Percentiles rank a stretch among this genome's conserved stretches.
Evolutionary conservation across 2,329 filamentous ascomycete species (phyloP).

Genomic region (Hypoxylon sp.): DNA sequence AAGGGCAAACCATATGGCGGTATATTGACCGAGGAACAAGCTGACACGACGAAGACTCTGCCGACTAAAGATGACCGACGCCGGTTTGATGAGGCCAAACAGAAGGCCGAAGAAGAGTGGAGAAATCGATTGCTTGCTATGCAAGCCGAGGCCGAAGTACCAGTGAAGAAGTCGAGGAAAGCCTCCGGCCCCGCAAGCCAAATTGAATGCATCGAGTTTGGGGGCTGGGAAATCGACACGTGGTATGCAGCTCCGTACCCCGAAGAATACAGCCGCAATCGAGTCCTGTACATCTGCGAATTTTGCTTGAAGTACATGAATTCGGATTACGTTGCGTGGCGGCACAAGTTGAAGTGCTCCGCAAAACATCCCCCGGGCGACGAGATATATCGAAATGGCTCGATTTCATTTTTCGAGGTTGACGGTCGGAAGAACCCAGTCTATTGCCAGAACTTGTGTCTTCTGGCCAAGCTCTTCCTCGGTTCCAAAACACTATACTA

Average conservation of each 20-base stretch:
- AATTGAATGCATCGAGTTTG: slow-evolving; percentile 99
- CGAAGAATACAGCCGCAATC: slow-evolving; percentile 97
- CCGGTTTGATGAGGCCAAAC: slow-evolving; percentile 89
- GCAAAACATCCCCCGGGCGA: slow-evolving; percentile 97
- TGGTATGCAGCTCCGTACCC: slow-evolving; percentile 99
- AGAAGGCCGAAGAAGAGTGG: slow-evolving; percentile 94
- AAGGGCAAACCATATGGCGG: slow-evolving; percentile 97
- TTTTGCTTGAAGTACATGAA: slow-evolving; percentile 99
- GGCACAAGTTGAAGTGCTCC: slow-evolving; percentile 96
- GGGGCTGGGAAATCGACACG: slow-evolving; percentile 97
- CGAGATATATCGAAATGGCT: slow-evolving; percentile 93
- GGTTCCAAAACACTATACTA: slow-evolving; percentile 99
- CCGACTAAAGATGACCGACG: slow-evolving; percentile 84
- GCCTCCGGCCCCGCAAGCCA: slow-evolving; percentile 89
- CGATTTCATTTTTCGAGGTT: slow-evolving; percentile 96
- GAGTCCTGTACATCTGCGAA: slow-evolving; percentile 98
- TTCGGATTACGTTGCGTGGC: slow-evolving; percentile 97
- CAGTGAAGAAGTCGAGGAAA: slow-evolving; percentile 77
- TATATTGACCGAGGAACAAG: slow-evolving; percentile 88
- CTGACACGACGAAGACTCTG: slow-evolving; percentile 90
- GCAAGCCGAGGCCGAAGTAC: slow-evolving; percentile 74
- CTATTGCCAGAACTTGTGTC: slow-evolving; percentile 98
- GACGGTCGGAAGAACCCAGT: slow-evolving; percentile 96
- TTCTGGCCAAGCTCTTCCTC: slow-evolving; percentile 96
- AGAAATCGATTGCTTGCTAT: slow-evolving; percentile 72